Evolutionary conservation across 208 protist genomes (phyloP), one percentile per base, ranked within the genome.

Genomic region (Wallacemonas sp.): DNA sequence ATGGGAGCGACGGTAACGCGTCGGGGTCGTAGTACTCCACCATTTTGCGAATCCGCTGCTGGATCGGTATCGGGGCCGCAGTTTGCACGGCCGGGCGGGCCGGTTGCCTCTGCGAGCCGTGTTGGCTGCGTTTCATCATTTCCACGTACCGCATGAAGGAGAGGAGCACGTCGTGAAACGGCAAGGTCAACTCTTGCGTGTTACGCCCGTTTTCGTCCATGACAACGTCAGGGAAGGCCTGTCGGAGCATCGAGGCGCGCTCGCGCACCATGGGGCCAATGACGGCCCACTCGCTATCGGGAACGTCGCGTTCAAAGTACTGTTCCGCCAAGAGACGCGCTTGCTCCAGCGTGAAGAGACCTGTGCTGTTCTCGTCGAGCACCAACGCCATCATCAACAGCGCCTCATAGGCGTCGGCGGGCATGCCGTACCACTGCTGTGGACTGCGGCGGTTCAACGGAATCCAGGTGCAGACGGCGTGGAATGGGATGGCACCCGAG

Each of bases 341-440:
- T 65, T 90, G 74, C 14, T 83, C 80, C 23, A 80, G 38, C 9
- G 69, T 79, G 54, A 90, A 87, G 21, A 90, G 75, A 0, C 82
- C 86, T 11, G 70, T 85, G 57, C 60, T 72, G 57, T 83, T 70
- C 21, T 60, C 65, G 63, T 89, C 82, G 16, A 86, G 72, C 32
- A 84, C 43, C 32, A 89, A 78, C 0, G 80, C 76, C 24, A 87
- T 72, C 24, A 57, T 56, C 69, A 92, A 57, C 2, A 89, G 44
- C 27, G 57, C 33, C 30, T 63, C 39, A 63, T 89, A 92, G 24
- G 57, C 46, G 21, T 43, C 61, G 0, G 38, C 30, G 1, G 68
- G 60, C 68, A 92, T 81, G 54, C 67, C 65, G 44, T 89, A 92
- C 74, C 67, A 84, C 66, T 77, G 74, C 1, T 49, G 19, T 1